Evolutionary conservation across 352 stramenopile genomes (phyloP).

Genomic region (Bremia lactucae): DNA sequence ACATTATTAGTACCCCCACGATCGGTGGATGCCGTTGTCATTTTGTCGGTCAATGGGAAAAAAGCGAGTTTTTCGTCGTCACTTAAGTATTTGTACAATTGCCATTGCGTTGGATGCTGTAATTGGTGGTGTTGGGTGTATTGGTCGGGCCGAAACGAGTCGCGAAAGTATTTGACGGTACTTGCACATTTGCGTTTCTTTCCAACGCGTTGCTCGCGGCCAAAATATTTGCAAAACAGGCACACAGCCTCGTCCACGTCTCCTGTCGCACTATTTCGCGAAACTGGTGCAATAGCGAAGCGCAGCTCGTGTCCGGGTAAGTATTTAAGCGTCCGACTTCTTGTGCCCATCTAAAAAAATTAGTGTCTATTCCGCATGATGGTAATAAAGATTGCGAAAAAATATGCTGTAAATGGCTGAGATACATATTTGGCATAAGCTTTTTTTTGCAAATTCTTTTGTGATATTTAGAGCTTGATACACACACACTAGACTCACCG

Average conservation of each 20-base stretch:
- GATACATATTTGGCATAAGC: too few species aligned
- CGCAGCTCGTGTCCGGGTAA: conserved; percentile 22
- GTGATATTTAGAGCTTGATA: too few species aligned
- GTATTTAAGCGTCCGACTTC: conserved; percentile 17
- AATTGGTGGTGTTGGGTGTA: conserved; percentile 45
- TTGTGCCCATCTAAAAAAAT: conserved; percentile 9
- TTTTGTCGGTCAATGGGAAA: conserved; percentile 14
- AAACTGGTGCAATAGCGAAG: conserved; percentile 31
- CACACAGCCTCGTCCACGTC: conserved; percentile 30
- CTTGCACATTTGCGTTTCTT: conserved; percentile 32
- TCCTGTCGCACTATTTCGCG: conserved; percentile 19
- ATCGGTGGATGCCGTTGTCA: neutral
- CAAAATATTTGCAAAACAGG: conserved; percentile 47
- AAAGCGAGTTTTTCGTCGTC: conserved; percentile 32
- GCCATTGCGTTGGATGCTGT: conserved; percentile 37
- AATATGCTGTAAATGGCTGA: too few species aligned
- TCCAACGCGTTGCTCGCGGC: conserved; percentile 31
- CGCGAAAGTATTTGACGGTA: conserved; percentile 46
- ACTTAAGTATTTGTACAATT: conserved; percentile 23
- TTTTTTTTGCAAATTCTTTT: too few species aligned
- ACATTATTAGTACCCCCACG: neutral
- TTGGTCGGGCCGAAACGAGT: conserved; percentile 46
- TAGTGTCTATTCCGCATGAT: too few species aligned
- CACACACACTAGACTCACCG: too few species aligned
- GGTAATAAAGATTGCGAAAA: too few species aligned